These are phyloP conservation scores for Luzula sylvatica DNA, from an alignment of 176 grass and related monocot species.

Conservation along the genomic window DNA sequence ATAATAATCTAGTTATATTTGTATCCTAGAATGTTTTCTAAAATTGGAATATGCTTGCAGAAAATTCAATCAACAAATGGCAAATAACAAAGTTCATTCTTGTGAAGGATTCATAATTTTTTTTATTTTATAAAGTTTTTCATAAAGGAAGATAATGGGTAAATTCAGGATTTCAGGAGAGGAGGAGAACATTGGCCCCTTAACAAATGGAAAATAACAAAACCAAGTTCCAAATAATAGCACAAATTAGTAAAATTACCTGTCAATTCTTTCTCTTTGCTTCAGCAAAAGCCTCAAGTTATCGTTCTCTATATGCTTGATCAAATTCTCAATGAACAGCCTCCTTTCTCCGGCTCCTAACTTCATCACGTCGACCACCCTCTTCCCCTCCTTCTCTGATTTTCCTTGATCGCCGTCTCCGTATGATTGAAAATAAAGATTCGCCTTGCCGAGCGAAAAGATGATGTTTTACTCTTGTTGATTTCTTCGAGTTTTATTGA, in stretches of 20 bases:
- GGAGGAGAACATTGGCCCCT: too few relatives aligned
- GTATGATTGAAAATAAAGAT: neutral
- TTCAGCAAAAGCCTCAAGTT: slow-evolving; percentile 29
- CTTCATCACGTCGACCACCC: slow-evolving; percentile 13
- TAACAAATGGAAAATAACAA: neutral
- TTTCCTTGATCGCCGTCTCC: neutral
- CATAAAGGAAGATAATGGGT: neutral
- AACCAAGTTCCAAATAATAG: neutral
- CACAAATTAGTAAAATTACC: neutral
- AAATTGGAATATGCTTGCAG: too few relatives aligned
- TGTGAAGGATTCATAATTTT: too few relatives aligned
- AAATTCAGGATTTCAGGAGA: neutral
- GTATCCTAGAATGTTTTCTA: too few relatives aligned
- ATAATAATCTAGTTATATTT: too few relatives aligned
- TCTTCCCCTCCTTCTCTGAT: neutral
- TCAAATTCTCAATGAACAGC: slow-evolving; percentile 31
- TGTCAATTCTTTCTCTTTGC: slow-evolving; percentile 31
- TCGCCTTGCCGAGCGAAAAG: neutral
- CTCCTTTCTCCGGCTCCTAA: slow-evolving; percentile 18
- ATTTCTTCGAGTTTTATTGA: too few relatives aligned
- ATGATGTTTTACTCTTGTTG: too few relatives aligned
- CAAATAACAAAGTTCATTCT: too few relatives aligned
- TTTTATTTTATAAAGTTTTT: neutral
- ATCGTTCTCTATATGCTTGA: slow-evolving; percentile 28
- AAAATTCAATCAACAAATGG: too few relatives aligned